Evolutionary conservation across 1,139 yeast genomes (phyloP).

Genomic region (Oligophagozyma castellii): DNA sequence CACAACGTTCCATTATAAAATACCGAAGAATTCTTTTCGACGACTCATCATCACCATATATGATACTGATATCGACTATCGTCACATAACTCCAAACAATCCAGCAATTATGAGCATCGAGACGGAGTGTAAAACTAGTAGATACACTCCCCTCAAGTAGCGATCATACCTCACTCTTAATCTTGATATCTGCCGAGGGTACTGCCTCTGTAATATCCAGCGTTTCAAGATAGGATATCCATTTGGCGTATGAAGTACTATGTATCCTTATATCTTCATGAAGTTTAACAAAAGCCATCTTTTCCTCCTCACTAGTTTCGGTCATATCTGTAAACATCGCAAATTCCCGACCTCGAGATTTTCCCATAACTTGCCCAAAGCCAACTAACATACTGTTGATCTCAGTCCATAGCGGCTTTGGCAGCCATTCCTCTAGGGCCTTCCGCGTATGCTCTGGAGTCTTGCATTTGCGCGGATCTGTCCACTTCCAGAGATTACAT

Average conservation of each 20-base stretch:
- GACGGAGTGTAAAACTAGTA: too few species aligned
- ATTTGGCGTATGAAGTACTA: slow-evolving; percentile 2
- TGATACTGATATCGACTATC: too few species aligned
- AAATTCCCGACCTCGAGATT: slow-evolving; percentile 59
- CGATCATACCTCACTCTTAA: too few species aligned
- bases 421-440: slow-evolving; percentile 63
- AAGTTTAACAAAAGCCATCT: slow-evolving; percentile 1
- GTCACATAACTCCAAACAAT: too few species aligned
- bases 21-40: too few species aligned
- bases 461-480: slow-evolving; percentile 31
- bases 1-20: too few species aligned
- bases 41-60: too few species aligned
- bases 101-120: too few species aligned
- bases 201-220: slow-evolving; percentile 38
- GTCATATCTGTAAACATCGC: slow-evolving; percentile 37
- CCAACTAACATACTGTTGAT: slow-evolving; percentile 83
- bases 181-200: slow-evolving; percentile 51
- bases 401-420: slow-evolving; percentile 61
- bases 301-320: background rate
- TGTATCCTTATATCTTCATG: slow-evolving; percentile 2
- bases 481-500: slow-evolving; percentile 78
- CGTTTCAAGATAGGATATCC: slow-evolving; percentile 2
- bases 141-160: too few species aligned
- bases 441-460: slow-evolving; percentile 69
- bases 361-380: slow-evolving; percentile 82